phyloP scores from a whole-genome alignment of 2,329 filamentous ascomycete species.

The Colletotrichum higginsianum region DNA sequence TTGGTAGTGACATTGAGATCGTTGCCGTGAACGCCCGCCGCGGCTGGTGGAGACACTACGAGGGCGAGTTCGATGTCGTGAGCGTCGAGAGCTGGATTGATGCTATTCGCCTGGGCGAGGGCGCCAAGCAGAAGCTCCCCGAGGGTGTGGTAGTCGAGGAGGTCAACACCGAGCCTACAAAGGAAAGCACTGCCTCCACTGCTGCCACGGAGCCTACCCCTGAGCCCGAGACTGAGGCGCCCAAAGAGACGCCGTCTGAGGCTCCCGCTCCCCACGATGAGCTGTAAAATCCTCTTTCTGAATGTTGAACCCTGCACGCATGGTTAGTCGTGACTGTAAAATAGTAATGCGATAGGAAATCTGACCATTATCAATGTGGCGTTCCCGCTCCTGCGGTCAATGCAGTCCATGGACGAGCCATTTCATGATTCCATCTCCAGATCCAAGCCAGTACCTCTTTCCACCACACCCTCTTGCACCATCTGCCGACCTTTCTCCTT shows the following conservation, averaged over 20 bases:
- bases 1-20: constrained; percentile 76
- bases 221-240: constrained; percentile 48
- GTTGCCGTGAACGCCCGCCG: constrained; percentile 89
- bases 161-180: constrained; percentile 13
- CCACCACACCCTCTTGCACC: constrained; percentile 69
- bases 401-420: constrained; percentile 27
- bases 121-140: constrained; percentile 82
- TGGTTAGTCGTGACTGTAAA: constrained; percentile 30
- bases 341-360: constrained; percentile 29
- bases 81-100: constrained; percentile 91
- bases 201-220: constrained; percentile 38
- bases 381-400: constrained; percentile 23
- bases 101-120: constrained; percentile 90
- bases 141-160: constrained; percentile 67
- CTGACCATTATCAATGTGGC: constrained; percentile 26
- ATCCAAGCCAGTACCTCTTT: constrained; percentile 63
- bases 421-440: constrained; percentile 65
- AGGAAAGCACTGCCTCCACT: constrained; percentile 31
- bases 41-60: constrained; percentile 86
- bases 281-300: constrained; percentile 54
- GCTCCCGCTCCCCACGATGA: constrained; percentile 60
- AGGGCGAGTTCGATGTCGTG: constrained; percentile 70
- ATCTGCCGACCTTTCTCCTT: constrained; percentile 78
- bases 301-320: constrained; percentile 13
- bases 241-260: constrained; percentile 55